A percentile compares a stretch with the other conserved stretches of the same genome.
phyloP scores from a whole-genome alignment of 148 eudicot genomes.

The Fagopyrum homotropicum region DNA sequence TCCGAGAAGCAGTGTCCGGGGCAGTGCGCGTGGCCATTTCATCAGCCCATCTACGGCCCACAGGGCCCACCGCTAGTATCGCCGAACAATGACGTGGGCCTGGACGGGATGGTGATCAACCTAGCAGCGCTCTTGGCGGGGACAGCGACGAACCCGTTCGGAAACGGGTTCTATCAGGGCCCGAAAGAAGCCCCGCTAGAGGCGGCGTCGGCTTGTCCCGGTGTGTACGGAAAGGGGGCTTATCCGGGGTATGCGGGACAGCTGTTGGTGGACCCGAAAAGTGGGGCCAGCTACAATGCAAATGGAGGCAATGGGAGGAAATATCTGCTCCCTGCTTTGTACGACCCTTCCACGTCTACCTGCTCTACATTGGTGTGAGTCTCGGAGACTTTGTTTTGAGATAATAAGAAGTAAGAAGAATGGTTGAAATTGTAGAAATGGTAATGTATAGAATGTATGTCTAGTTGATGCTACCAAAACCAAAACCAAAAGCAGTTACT shows the following conservation, averaged over 20 bases:
- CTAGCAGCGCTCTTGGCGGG: constrained; percentile 18
- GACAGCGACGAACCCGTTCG: constrained; percentile 16
- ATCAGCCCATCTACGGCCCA: constrained; percentile 24
- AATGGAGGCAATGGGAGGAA: constrained; percentile 17
- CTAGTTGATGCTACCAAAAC: neutral
- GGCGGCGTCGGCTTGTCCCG: constrained; percentile 19
- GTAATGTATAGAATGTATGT: neutral
- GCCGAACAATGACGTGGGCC: constrained; percentile 21
- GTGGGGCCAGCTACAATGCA: constrained; percentile 23
- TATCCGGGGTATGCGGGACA: constrained; percentile 19
- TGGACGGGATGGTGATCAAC: constrained; percentile 22
- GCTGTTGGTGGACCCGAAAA: constrained; percentile 20
- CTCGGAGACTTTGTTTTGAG: neutral
- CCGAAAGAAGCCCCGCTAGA: constrained; percentile 15
- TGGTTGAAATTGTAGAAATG: neutral
- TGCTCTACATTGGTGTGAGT: constrained; percentile 1
- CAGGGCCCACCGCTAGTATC: constrained; percentile 14
- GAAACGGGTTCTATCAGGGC: constrained; percentile 16
- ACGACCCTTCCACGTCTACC: constrained; percentile 13
- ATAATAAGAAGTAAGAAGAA: neutral
- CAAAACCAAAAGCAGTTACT: too few species aligned
- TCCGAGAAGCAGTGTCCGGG: constrained; percentile 22
- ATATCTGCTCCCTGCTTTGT: constrained; percentile 19
- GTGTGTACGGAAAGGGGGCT: constrained; percentile 17
- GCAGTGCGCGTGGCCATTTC: constrained; percentile 15